Conservation (phyloP, 371 early-diverging fungal genomes). For the Mucor circinelloides region DNA sequence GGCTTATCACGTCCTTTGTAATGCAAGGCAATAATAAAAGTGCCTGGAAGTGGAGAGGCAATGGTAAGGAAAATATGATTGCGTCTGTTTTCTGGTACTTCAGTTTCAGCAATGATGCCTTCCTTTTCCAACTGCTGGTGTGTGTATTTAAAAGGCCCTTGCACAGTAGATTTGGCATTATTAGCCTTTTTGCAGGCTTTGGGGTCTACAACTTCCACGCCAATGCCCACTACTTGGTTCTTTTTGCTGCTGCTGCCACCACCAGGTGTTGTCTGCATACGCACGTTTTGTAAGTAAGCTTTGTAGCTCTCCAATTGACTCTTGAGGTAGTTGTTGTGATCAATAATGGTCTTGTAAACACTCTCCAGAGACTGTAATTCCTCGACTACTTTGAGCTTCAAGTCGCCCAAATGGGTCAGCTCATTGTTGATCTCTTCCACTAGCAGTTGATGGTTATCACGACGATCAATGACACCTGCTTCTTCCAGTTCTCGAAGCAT, state of each 20-base stretch:
- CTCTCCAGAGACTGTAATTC: constrained; percentile 78
- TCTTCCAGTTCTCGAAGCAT: constrained; percentile 84
- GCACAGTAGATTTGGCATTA: constrained; percentile 17
- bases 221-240: constrained; percentile 39
- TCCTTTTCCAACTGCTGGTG: constrained; percentile 87
- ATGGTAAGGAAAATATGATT: constrained; percentile 89
- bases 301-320: constrained; percentile 93
- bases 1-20: constrained; percentile 94
- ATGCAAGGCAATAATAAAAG: constrained; percentile 87
- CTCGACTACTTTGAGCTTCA: constrained; percentile 81
- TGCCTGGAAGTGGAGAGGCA: constrained; percentile 83
- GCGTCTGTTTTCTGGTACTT: constrained; percentile 90
- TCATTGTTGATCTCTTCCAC: constrained; percentile 84
- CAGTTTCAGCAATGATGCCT: constrained; percentile 90
- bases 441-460: constrained; percentile 75
- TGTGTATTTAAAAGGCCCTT: constrained; percentile 77
- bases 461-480: constrained; percentile 65
- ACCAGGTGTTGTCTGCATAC: constrained; percentile 69
- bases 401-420: constrained; percentile 81
- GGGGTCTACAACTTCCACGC: constrained; percentile 39
- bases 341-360: constrained; percentile 91
- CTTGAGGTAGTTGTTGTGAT: constrained; percentile 90
- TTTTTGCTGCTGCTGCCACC: constrained; percentile 48
- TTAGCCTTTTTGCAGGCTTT: constrained; percentile 40
- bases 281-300: constrained; percentile 93